Percentiles rank a stretch among this genome's conserved stretches.
Evolutionary conservation across 192 early-diverging fungal species (phyloP).

Genomic region (Chytriomyces hyalinus): DNA sequence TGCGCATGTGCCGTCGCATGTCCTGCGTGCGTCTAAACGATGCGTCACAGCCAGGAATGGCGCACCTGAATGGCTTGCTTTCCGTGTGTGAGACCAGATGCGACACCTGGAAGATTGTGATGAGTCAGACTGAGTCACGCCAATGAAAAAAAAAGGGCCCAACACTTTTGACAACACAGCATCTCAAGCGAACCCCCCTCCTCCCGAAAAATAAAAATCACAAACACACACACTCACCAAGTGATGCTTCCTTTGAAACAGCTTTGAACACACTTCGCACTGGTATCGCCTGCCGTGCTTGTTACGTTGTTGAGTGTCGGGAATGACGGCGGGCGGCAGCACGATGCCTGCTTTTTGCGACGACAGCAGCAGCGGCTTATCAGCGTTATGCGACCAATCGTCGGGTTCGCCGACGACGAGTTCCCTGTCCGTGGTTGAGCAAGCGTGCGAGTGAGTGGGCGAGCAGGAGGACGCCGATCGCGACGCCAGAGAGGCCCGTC

Average conservation of each 20-base stretch:
- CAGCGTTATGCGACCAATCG: background rate
- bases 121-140: background rate
- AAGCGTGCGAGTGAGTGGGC: background rate
- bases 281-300: background rate
- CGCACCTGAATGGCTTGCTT: slow-evolving; percentile 12
- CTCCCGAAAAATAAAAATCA: background rate
- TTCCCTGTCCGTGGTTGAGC: background rate
- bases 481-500: background rate
- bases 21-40: slow-evolving; percentile 23
- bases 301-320: background rate
- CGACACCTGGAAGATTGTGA: background rate
- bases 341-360: background rate
- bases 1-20: slow-evolving; percentile 10
- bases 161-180: background rate
- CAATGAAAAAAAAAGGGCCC: background rate
- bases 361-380: background rate
- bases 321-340: background rate
- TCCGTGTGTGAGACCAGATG: slow-evolving; percentile 20
- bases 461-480: background rate
- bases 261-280: background rate
- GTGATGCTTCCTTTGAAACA: background rate
- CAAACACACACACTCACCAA: background rate
- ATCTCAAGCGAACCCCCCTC: no score
- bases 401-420: background rate
- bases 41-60: slow-evolving; percentile 1